Conservation (phyloP, 108 stramenopile species). For the Pseudonitzschia pungens region DNA sequence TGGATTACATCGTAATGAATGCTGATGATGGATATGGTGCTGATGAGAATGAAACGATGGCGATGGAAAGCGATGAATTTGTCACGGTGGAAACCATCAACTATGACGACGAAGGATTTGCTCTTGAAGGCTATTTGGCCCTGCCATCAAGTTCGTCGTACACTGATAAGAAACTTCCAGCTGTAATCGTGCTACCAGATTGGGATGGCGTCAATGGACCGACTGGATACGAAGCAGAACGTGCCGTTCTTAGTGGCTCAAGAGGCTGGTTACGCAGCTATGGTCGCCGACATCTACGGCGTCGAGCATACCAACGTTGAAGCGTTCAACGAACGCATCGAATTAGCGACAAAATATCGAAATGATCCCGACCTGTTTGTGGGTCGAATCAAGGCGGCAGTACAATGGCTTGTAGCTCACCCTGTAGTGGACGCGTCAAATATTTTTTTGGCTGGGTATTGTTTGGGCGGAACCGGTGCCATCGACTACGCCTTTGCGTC, state of each 20-base stretch:
- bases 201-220: conserved; percentile 40
- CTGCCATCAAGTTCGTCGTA: background rate
- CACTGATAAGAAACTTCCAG: conserved; percentile 22
- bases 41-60: background rate
- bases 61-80: background rate
- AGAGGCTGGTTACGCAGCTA: conserved; percentile 36
- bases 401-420: conserved; percentile 32
- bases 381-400: conserved; percentile 37
- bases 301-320: conserved; percentile 26
- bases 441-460: conserved; percentile 46
- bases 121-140: conserved; percentile 22
- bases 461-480: conserved; percentile 33
- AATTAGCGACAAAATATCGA: conserved; percentile 25
- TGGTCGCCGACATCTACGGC: conserved; percentile 50
- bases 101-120: conserved; percentile 23
- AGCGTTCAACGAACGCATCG: conserved; percentile 7
- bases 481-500: conserved; percentile 32
- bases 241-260: conserved; percentile 36
- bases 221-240: conserved; percentile 40
- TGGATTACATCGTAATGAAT: background rate
- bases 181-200: conserved; percentile 42
- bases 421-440: conserved; percentile 24
- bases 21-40: background rate
- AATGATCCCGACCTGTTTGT: conserved; percentile 32
- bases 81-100: conserved; percentile 5